Evolutionary conservation across 352 stramenopile species (phyloP), one percentile per base, ranked within the genome.

Genomic region (Phytopythium mirpurense): DNA sequence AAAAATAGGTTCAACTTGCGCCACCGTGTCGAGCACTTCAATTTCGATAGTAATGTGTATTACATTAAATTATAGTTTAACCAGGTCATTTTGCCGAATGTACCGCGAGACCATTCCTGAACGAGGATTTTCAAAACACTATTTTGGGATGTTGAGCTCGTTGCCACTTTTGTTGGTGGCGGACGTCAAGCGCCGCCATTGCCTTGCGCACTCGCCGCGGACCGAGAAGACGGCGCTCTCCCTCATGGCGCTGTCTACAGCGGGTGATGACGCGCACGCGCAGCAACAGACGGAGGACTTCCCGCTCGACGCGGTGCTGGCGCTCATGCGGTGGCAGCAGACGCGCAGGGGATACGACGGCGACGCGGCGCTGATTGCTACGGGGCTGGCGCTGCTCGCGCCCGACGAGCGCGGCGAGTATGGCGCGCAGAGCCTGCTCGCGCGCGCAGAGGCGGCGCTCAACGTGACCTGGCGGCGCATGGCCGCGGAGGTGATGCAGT

Each of bases 251-350:
- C 9, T 27, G 45, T 19, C 34, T 8, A 21, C n/a, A n/a, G n/a
- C n/a, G n/a, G n/a, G n/a, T n/a, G n/a, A n/a, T n/a, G n/a, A n/a
- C n/a, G n/a, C n/a, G n/a, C 5, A 11, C 29, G 19, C 5, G 23
- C 29, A 0, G 24, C 21, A 31, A 27, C 5, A 51, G 27, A 3
- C 0, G 41, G 41, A 14, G 12, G 23, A 47, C 14, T 34, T 47
- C 16, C 24, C 37, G 31, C 16, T 57, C 69, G 74, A 79, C 48
- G 74, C 63, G 51, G 70, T 56, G 43, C 70, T 91, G 29, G 56
- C 78, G 70, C 72, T 91, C 58, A 67, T 83, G 55, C 75, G 78
- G 29, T 91, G 80, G 80, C 68, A 77, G 46, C 73, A 69, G 52
- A 78, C 70, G 35, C 80, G 80, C 41, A 65, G 61, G 29, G 70